These are phyloP conservation scores for Parietichytrium sp. DNA, from an alignment of 108 stramenopile genomes.

Conservation along the genomic window DNA sequence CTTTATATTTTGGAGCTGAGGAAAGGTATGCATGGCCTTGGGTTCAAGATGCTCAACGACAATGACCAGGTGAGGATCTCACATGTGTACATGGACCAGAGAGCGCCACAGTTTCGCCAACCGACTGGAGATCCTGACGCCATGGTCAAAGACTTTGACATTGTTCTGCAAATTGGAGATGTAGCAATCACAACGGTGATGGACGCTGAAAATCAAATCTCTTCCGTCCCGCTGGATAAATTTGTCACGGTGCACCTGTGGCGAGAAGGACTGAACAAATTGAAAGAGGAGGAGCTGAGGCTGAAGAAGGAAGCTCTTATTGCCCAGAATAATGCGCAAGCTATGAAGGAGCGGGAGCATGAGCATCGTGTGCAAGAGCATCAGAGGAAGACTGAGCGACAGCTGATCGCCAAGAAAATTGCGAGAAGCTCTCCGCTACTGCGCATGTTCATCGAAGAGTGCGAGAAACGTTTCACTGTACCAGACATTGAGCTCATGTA, in stretches of 20 bases:
- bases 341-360: no score
- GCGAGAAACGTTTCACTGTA: not conserved
- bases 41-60: slow-evolving; percentile 10
- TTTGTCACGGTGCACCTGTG: not conserved
- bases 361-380: not conserved
- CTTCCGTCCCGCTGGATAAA: not conserved
- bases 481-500: slow-evolving; percentile 7
- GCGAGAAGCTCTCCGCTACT: not conserved
- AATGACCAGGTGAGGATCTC: not conserved
- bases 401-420: not conserved
- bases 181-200: not conserved
- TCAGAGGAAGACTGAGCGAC: not conserved
- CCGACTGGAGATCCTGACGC: not conserved
- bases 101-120: not conserved
- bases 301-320: no score
- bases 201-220: not conserved
- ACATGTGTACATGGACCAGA: not conserved
- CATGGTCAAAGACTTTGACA: not conserved
- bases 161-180: slow-evolving; percentile 2
- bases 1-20: not conserved
- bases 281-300: no score
- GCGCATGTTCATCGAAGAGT: not conserved
- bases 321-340: no score
- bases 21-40: not conserved
- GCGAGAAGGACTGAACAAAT: no score